Evolutionary conservation across 1,139 yeast species (phyloP).

Genomic region (Arxiozyma slooffiae): DNA sequence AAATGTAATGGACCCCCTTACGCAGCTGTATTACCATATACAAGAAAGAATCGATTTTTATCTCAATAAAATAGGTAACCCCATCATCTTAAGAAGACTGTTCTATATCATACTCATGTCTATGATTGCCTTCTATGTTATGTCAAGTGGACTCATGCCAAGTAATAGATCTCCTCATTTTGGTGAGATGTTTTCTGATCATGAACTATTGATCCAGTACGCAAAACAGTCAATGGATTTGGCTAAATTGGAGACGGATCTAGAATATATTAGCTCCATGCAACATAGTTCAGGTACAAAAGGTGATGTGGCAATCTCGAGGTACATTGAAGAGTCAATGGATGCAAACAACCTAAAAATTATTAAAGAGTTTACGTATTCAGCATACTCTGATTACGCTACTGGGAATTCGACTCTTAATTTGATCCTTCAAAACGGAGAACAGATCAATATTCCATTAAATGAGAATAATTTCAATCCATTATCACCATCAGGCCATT

Average conservation of each 20-base stretch:
- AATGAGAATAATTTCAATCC: constrained; percentile 53
- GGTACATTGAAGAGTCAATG: constrained; percentile 53
- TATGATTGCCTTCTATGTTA: constrained; percentile 45
- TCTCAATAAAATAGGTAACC: constrained; percentile 67
- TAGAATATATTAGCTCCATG: constrained; percentile 73
- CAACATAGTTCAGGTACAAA: constrained; percentile 84
- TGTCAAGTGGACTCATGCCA: constrained; percentile 43
- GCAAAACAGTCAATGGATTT: constrained; percentile 45
- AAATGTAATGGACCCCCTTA: constrained; percentile 25
- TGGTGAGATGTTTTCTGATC: constrained; percentile 57
- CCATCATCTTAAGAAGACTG: constrained; percentile 70
- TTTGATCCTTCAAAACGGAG: constrained; percentile 28
- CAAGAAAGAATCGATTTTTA: constrained; percentile 45
- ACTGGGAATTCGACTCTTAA: constrained; percentile 5
- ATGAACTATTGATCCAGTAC: constrained; percentile 41
- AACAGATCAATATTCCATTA: constrained; percentile 29
- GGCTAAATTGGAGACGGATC: constrained; percentile 51
- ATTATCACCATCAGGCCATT: constrained; percentile 49
- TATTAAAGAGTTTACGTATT: constrained; percentile 43
- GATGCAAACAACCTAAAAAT: constrained; percentile 46
- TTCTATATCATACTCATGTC: constrained; percentile 62
- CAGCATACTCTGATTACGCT: constrained; percentile 54
- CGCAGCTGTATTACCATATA: constrained; percentile 22
- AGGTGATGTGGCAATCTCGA: constrained; percentile 68
- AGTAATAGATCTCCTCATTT: constrained; percentile 41